A percentile compares a stretch with the other conserved stretches of the same genome.
Conservation (phyloP, 139 green algal species). For the Micromonas commoda region DNA sequence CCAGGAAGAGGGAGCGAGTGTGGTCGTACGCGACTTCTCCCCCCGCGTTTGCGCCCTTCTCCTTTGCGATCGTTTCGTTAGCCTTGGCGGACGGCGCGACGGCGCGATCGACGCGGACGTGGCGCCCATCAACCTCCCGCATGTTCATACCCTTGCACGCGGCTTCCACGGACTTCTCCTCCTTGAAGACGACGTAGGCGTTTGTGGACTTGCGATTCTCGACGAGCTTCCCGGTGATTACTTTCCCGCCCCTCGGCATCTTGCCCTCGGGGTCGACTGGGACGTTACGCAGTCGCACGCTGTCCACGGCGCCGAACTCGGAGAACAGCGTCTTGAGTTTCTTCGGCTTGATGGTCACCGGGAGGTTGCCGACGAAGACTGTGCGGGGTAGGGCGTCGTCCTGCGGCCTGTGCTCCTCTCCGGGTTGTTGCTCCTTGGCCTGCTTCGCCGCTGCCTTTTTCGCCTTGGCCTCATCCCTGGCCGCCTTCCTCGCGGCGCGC, state of each 20-base stretch:
- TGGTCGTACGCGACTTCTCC: constrained; percentile 59
- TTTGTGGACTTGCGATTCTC: constrained; percentile 41
- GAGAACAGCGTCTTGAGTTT: constrained; percentile 48
- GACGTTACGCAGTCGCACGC: constrained; percentile 65
- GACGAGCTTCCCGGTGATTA: constrained; percentile 39
- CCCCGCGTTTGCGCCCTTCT: constrained; percentile 12
- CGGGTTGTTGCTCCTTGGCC: no score
- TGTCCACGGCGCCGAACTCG: constrained; percentile 62
- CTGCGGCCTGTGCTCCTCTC: no score
- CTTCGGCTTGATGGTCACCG: constrained; percentile 50
- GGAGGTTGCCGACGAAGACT: constrained; percentile 88
- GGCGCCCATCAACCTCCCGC: constrained; percentile 56
- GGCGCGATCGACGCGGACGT: constrained; percentile 73
- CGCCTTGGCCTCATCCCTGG: neutral
- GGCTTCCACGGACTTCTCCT: constrained; percentile 25
- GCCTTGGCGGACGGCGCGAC: neutral
- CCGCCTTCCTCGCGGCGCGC: neutral
- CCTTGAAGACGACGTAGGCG: constrained; percentile 75
- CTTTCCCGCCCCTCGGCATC: constrained; percentile 24
- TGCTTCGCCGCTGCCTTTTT: no score
- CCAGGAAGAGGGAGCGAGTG: constrained; percentile 69
- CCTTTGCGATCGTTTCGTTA: neutral
- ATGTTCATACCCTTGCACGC: constrained; percentile 67
- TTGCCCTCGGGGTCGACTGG: constrained; percentile 34
- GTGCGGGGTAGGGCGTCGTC: constrained; percentile 60